Conservation (phyloP, 805 yeast genomes). For the Wickerhamiella azyma region DNA sequence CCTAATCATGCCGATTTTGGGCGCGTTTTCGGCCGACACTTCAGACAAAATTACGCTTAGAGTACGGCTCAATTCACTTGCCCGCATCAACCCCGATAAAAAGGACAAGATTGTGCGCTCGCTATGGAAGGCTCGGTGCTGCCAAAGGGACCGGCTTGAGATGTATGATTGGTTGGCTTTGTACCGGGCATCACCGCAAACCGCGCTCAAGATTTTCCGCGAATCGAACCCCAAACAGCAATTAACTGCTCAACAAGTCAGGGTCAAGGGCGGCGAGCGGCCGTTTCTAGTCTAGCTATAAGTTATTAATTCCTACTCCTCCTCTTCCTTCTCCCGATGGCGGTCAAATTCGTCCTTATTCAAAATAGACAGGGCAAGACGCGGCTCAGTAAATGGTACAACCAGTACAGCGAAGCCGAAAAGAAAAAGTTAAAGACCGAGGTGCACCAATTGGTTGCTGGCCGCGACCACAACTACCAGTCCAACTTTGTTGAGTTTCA, state of each 20-base stretch:
- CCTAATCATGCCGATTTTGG: conserved; percentile 11
- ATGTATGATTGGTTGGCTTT: conserved; percentile 19
- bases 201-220: not conserved
- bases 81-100: conserved; percentile 8
- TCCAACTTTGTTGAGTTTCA: conserved; percentile 67
- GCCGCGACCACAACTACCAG: conserved; percentile 74
- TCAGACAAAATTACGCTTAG: conserved; percentile 12
- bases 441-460: conserved; percentile 64
- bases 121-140: conserved; percentile 13
- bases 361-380: conserved; percentile 91
- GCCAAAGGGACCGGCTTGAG: conserved; percentile 7
- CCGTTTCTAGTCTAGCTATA: not conserved
- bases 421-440: conserved; percentile 40
- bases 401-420: conserved; percentile 32
- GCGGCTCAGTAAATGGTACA: conserved; percentile 71
- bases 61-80: conserved; percentile 17
- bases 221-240: not conserved
- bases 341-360: conserved; percentile 65
- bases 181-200: conserved; percentile 12
- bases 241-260: not conserved
- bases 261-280: not conserved
- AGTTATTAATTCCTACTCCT: not conserved
- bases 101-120: conserved; percentile 3
- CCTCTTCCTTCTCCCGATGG: conserved; percentile 44
- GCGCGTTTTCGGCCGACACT: conserved; percentile 11